These are phyloP conservation scores for Phytophthora palmivora DNA, from an alignment of 352 stramenopile species.

Conservation along the genomic window DNA sequence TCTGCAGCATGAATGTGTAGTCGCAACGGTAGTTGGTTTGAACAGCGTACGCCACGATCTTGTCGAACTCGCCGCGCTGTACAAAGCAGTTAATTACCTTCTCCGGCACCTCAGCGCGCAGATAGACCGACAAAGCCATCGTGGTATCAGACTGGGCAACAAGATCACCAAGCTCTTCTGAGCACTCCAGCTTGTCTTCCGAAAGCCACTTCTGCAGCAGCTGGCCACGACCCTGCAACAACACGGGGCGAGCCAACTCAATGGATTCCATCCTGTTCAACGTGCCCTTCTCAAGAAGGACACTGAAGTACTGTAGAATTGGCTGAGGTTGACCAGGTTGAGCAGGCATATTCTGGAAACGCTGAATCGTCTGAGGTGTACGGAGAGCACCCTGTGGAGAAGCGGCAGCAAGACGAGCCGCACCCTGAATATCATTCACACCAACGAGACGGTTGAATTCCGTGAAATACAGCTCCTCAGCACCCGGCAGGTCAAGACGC, in stretches of 20 bases:
- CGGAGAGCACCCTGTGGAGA: slow-evolving; percentile 92
- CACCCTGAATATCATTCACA: slow-evolving; percentile 86
- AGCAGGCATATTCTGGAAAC: slow-evolving; percentile 98
- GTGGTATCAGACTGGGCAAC: slow-evolving; percentile 96
- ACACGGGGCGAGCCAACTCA: slow-evolving; percentile 97
- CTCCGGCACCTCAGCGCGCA: slow-evolving; percentile 96
- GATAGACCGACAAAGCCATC: slow-evolving; percentile 99
- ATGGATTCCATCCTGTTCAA: slow-evolving; percentile 99
- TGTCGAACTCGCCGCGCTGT: slow-evolving; percentile 99
- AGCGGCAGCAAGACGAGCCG: slow-evolving; percentile 91
- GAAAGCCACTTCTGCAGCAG: slow-evolving; percentile 99
- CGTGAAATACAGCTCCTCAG: slow-evolving; percentile 98
- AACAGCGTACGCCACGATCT: slow-evolving; percentile 96
- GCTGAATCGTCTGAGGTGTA: slow-evolving; percentile 98
- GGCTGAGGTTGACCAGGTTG: slow-evolving; percentile 97
- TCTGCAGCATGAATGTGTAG: slow-evolving; percentile 99
- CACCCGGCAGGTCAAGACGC: slow-evolving; percentile 96
- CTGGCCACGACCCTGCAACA: slow-evolving; percentile 97
- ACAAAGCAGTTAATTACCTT: slow-evolving; percentile 99
- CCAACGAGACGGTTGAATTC: slow-evolving; percentile 97
- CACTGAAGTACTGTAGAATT: slow-evolving; percentile 99
- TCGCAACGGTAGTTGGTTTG: slow-evolving; percentile 99
- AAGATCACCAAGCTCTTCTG: slow-evolving; percentile 97
- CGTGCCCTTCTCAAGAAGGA: slow-evolving; percentile 97
- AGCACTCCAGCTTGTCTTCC: slow-evolving; percentile 99